phyloP scores from a whole-genome alignment of 2,329 filamentous ascomycete species.

The Celoporthe dispersa region DNA sequence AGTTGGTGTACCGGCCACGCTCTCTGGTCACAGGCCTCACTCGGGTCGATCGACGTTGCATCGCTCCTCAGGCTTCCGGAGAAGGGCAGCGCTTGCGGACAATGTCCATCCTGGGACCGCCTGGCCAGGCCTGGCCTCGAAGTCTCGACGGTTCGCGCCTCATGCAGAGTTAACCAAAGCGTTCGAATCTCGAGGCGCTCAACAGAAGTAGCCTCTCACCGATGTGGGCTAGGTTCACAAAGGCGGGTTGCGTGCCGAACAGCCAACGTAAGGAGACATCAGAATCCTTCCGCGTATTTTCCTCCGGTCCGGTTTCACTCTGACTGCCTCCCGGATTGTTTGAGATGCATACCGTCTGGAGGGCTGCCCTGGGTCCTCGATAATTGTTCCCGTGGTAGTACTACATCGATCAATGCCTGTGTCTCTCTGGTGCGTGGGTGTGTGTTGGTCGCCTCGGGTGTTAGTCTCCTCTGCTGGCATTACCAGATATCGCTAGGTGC shows the following conservation, averaged over 20 bases:
- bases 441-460: conserved; percentile 8
- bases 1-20: background rate
- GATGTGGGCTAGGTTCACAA: conserved; percentile 8
- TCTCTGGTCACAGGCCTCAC: background rate
- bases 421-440: conserved; percentile 6
- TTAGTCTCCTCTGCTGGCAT: background rate
- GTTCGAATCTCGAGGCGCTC: background rate
- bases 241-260: background rate
- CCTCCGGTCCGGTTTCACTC: background rate
- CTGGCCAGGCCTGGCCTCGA: background rate
- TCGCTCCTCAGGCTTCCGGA: conserved; percentile 5
- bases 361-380: conserved; percentile 5
- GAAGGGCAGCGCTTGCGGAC: background rate
- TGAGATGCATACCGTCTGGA: conserved; percentile 1
- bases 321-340: no score
- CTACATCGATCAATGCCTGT: conserved; percentile 17
- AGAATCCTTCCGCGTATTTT: background rate
- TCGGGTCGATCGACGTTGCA: conserved; percentile 15
- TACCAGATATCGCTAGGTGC: background rate
- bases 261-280: conserved; percentile 2
- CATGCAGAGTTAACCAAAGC: background rate
- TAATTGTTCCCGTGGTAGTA: conserved; percentile 22
- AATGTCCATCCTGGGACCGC: background rate
- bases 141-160: background rate
- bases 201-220: background rate